Percentiles rank a stretch among this genome's conserved stretches.
Evolutionary conservation across 371 early-diverging fungal species (phyloP).

Genomic region (Circinella umbellata): DNA sequence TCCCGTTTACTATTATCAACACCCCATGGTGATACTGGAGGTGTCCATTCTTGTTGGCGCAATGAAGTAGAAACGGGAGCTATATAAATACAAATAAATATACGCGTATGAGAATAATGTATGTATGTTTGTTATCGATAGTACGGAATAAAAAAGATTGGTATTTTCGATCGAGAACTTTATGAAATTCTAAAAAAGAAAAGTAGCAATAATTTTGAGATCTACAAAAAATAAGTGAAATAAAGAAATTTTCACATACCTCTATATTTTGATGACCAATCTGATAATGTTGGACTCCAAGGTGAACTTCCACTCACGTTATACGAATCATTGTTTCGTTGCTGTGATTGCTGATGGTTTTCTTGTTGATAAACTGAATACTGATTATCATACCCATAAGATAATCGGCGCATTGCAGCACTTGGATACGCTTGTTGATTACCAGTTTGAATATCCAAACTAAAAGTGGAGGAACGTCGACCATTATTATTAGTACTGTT

Average conservation of each 20-base stretch:
- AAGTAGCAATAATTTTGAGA: background rate
- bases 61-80: background rate
- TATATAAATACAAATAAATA: background rate
- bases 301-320: background rate
- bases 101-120: background rate
- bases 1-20: background rate
- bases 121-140: background rate
- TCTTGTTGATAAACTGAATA: no score
- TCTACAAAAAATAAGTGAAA: background rate
- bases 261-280: slow-evolving; percentile 6
- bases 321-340: background rate
- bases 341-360: background rate
- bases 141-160: no score
- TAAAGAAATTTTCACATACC: background rate
- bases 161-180: no score
- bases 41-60: slow-evolving; percentile 15
- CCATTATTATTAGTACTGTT: background rate
- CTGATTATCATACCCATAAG: background rate
- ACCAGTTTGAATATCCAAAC: background rate
- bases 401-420: slow-evolving; percentile 2
- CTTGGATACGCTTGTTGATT: slow-evolving; percentile 2
- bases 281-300: background rate
- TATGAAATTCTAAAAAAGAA: no score
- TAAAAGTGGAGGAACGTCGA: slow-evolving; percentile 9
- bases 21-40: slow-evolving; percentile 13